Conservation (phyloP, 2,329 filamentous ascomycete genomes). For the Fusarium succisae region DNA sequence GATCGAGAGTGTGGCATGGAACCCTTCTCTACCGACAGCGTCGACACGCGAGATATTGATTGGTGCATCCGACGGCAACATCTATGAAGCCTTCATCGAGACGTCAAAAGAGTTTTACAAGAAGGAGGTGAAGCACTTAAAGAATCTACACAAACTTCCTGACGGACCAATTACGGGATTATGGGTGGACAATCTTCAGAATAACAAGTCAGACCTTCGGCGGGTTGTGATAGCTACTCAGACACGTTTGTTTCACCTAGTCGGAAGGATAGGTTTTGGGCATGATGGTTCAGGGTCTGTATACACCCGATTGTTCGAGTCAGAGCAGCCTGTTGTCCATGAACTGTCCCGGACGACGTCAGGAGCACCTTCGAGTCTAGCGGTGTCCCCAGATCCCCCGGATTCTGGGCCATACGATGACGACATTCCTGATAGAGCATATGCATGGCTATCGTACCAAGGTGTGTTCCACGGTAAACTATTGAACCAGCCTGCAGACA, state of each 20-base stretch:
- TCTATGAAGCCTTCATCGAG: conserved; percentile 96
- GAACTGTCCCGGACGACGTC: conserved; percentile 70
- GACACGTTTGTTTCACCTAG: conserved; percentile 80
- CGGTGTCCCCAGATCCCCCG: conserved; percentile 78
- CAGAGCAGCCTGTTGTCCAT: conserved; percentile 80
- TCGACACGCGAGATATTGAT: conserved; percentile 94
- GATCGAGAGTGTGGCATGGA: conserved; percentile 94
- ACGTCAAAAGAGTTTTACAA: conserved; percentile 94
- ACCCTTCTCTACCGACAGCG: conserved; percentile 88
- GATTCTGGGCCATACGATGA: conserved; percentile 66
- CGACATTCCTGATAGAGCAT: conserved; percentile 74
- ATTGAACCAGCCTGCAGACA: conserved; percentile 65
- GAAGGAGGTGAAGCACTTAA: conserved; percentile 92
- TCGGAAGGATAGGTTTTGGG: conserved; percentile 77
- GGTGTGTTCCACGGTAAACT: conserved; percentile 90
- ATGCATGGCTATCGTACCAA: conserved; percentile 89
- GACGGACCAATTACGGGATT: conserved; percentile 87
- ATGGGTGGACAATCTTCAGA: conserved; percentile 79
- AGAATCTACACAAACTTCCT: conserved; percentile 81
- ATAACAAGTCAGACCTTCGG: conserved; percentile 75
- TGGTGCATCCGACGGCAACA: conserved; percentile 90
- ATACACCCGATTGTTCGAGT: conserved; percentile 88
- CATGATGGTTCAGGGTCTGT: conserved; percentile 86
- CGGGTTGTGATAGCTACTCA: conserved; percentile 84
- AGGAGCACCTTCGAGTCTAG: conserved; percentile 69